Base-by-base conservation (phyloP, 306 rosid species). In the Morella rubra region DNA sequence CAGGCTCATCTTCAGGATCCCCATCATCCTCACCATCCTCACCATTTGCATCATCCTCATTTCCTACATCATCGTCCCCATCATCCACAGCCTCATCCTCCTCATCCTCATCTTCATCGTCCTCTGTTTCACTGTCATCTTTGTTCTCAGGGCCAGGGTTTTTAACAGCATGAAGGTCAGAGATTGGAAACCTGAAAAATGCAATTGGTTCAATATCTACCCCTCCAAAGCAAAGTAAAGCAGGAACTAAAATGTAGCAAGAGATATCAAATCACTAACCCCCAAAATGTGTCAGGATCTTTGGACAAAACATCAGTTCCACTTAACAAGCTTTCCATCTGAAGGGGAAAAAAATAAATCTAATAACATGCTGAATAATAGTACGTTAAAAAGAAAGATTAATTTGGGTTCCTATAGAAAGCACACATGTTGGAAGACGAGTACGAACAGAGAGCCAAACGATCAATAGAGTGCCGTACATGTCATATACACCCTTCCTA, bases 81-180 rank as follows among this genome's bases (percentile, higher is more conserved):
- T 58, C 86, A 47, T 53, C 89, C 5, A 54, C 85, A 0, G 75
- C 86, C 1, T 76, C 89, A 0, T 49, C 79, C 1, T 58, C 80
- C 0, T 77, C 88, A 0, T 85, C 90, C 0, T 72, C 88, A 0
- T 84, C 86, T 0, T 89, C 89, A 0, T 85, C 91, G 6, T 88
- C 90, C 56, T 87, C 93, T 7, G 88, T 82, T 71, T 84, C 92
- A 73, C 85, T 79, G 72, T 69, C 82, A 53, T 84, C 84, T 77
- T 80, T 84, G 87, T 89, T 92, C 80, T 79, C 82, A 8, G 69
- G 71, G 71, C 67, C 80, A 72, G 85, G 79, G 64, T 46, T 79
- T 69, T 73, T 75, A 74, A 61, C 75, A 60, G 79, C 71, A 47
- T 8, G 70, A 58, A 88, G 82, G 44, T 81, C 79, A 47, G 79